phyloP scores from a whole-genome alignment of 768 basidiomycete genomes.

The Hygrophoropsis aurantiaca region DNA sequence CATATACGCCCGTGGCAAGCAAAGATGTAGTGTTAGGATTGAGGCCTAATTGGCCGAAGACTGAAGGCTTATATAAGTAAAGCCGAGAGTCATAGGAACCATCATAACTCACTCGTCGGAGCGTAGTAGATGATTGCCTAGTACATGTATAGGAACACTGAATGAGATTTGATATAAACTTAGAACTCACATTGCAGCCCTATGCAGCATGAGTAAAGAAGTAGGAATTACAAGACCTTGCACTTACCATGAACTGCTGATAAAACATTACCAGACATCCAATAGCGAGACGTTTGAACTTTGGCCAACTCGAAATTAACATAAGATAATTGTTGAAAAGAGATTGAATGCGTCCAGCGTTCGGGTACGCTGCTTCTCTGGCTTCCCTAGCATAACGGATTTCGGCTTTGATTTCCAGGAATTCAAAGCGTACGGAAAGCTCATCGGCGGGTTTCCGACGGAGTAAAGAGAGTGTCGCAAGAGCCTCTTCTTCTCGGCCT shows the following conservation, averaged over 20 bases:
- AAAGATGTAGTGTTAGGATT: slow-evolving; percentile 39
- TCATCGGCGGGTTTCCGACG: slow-evolving; percentile 33
- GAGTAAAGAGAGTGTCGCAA: slow-evolving; percentile 32
- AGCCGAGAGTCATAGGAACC: background rate
- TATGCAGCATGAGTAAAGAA: slow-evolving; percentile 6
- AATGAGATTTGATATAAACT: background rate
- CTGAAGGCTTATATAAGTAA: slow-evolving; percentile 24
- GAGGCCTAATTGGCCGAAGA: slow-evolving; percentile 41
- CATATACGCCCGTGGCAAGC: slow-evolving; percentile 41
- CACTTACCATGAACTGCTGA: slow-evolving; percentile 31
- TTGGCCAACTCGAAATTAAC: slow-evolving; percentile 28
- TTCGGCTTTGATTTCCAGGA: slow-evolving; percentile 40
- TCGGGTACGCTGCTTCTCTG: slow-evolving; percentile 15
- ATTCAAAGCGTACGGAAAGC: slow-evolving; percentile 35
- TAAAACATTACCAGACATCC: slow-evolving; percentile 32
- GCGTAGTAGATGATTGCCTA: slow-evolving; percentile 30
- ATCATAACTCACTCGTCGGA: slow-evolving; percentile 3
- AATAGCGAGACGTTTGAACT: slow-evolving; percentile 28
- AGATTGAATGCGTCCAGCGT: slow-evolving; percentile 17
- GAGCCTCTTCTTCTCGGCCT: slow-evolving; percentile 36
- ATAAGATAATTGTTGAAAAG: slow-evolving; percentile 22
- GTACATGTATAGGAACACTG: slow-evolving; percentile 5
- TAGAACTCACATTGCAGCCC: slow-evolving; percentile 24
- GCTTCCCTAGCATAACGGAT: slow-evolving; percentile 24
- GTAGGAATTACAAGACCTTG: background rate